Base-by-base conservation (phyloP, 257 asterid genomes). In the Solanum lignicaule region DNA sequence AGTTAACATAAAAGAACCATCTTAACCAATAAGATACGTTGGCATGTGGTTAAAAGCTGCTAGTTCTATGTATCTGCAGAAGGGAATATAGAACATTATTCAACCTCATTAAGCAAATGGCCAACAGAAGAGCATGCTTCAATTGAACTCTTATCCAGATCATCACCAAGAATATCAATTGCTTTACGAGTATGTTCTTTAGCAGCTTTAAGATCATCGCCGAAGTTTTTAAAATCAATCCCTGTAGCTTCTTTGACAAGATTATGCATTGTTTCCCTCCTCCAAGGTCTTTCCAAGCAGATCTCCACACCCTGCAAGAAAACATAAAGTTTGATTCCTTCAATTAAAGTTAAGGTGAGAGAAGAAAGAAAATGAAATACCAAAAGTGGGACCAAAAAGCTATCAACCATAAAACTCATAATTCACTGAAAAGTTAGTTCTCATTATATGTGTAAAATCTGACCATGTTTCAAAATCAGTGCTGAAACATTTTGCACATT, bases 181-280 rank as follows among this genome's bases (percentile, higher is more conserved):
- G 87, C 88, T 86, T 90, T 89, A 86, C 92, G 88, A 89, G 92
- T 91, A 87, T 87, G 92, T 88, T 92, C 95, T 92, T 91, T 97
- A 31, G 98, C 98, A 83, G 93, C 84, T 82, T 90, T 78, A 85
- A 93, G 92, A 91, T 97, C 98, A 62, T 92, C 92, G 35, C 93
- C 94, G 68, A 94, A 93, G 89, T 88, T 43, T 65, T 78, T 84
- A 91, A 95, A 97, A 88, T 95, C 98, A 88, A 97, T 94, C 86
- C 98, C 95, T 3, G 95, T 93, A 79, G 95, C 95, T 91, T 97
- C 98, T 93, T 93, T 92, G 89, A 97, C 99, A 76, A 97, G 99
- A 93, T 93, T 92, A 87, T 95, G 98, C 99, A 97, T 97, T 86
- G 99, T 93, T 89, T 95, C 99, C 92, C 95, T 94, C 94, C 98